Percentiles rank a stretch among this genome's conserved stretches.
These are phyloP conservation scores for Teratosphaeria nubilosa DNA, from an alignment of 2,329 filamentous ascomycete genomes.

Conservation along the genomic window DNA sequence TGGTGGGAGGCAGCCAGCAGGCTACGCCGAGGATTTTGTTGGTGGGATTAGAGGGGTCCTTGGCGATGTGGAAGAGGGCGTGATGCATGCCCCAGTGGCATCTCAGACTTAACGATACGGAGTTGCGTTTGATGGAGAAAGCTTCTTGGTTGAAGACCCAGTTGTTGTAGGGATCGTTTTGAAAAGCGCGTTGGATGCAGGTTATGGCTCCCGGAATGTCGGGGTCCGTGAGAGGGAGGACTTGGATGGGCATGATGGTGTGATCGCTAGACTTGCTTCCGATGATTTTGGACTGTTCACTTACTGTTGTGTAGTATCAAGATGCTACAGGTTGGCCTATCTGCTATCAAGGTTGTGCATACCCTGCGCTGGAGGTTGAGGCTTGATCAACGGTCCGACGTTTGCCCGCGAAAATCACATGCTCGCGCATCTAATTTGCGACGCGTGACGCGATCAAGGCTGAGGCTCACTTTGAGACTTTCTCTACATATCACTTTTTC, in stretches of 20 bases:
- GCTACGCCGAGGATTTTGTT: slow-evolving; percentile 56
- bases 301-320: not conserved
- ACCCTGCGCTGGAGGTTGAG: not conserved
- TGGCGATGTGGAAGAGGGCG: slow-evolving; percentile 60
- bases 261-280: not conserved
- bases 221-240: slow-evolving; percentile 44
- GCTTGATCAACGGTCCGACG: not conserved
- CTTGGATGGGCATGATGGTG: slow-evolving; percentile 34
- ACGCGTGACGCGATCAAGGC: not conserved
- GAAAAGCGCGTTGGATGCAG: slow-evolving; percentile 57
- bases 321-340: not conserved
- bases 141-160: slow-evolving; percentile 42
- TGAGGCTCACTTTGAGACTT: not conserved
- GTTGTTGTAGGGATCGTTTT: slow-evolving; percentile 54
- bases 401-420: not conserved
- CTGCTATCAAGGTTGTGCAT: not conserved
- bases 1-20: slow-evolving; percentile 57
- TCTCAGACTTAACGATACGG: slow-evolving; percentile 52
- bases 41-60: slow-evolving; percentile 34
- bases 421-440: not conserved
- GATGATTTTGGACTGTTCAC: not conserved
- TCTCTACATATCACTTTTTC: not conserved
- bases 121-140: slow-evolving; percentile 51
- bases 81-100: slow-evolving; percentile 62
- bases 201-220: slow-evolving; percentile 56